These are phyloP conservation scores for Ensete glaucum DNA, from an alignment of 176 grass and related monocot genomes.

Conservation along the genomic window DNA sequence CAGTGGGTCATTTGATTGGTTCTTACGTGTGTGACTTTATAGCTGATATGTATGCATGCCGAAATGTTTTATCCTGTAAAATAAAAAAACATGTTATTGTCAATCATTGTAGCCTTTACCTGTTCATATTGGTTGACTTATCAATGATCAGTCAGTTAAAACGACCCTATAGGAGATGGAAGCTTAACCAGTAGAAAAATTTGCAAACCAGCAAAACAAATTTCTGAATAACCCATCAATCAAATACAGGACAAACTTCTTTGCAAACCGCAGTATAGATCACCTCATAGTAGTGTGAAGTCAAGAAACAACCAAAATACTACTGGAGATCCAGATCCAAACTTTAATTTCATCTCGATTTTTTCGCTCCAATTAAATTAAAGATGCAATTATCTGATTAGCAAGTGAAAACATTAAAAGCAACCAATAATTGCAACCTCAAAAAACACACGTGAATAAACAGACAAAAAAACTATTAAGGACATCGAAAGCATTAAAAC, in stretches of 20 bases:
- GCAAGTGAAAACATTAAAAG: too few species aligned
- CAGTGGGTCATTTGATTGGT: not conserved
- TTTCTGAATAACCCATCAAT: not conserved
- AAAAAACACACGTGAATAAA: too few species aligned
- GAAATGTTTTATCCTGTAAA: constrained; percentile 93
- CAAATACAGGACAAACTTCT: not conserved
- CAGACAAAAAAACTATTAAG: too few species aligned
- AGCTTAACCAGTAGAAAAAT: not conserved
- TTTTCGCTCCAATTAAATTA: too few species aligned
- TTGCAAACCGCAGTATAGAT: not conserved
- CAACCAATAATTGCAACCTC: too few species aligned
- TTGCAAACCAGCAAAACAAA: not conserved
- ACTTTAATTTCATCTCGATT: too few species aligned
- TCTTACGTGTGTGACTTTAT: constrained; percentile 92
- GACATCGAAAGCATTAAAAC: too few species aligned
- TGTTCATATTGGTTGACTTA: not conserved
- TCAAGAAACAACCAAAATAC: too few species aligned
- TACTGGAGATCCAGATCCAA: too few species aligned
- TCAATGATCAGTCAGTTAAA: not conserved
- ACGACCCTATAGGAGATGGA: not conserved
- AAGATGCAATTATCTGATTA: too few species aligned
- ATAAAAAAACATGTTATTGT: not conserved
- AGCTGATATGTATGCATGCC: constrained; percentile 76
- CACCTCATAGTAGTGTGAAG: too few species aligned
- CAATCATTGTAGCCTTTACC: not conserved